Evolutionary conservation across 805 yeast species (phyloP).

Genomic region (Candida mattraensis): DNA sequence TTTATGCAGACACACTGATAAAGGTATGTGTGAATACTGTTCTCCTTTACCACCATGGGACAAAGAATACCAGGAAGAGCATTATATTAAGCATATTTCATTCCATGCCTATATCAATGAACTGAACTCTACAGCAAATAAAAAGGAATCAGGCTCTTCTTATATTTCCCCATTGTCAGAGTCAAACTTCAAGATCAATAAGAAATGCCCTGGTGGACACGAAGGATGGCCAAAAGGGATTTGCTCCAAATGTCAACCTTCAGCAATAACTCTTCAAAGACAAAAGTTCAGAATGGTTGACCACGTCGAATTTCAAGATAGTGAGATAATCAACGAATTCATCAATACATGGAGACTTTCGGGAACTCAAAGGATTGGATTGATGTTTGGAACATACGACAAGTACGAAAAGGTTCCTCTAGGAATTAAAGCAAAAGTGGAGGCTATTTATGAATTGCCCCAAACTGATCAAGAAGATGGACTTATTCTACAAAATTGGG

Average conservation of each 20-base stretch:
- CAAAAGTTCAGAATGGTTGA: constrained; percentile 95
- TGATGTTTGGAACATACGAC: constrained; percentile 79
- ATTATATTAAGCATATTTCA: constrained; percentile 83
- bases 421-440: constrained; percentile 92
- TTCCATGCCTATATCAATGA: constrained; percentile 81
- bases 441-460: constrained; percentile 91
- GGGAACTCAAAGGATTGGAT: constrained; percentile 85
- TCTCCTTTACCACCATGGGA: constrained; percentile 97
- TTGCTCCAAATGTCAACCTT: constrained; percentile 95
- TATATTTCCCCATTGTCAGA: constrained; percentile 80
- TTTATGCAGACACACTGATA: constrained; percentile 83
- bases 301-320: constrained; percentile 86
- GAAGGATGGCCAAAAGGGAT: constrained; percentile 94
- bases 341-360: constrained; percentile 90
- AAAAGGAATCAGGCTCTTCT: constrained; percentile 56
- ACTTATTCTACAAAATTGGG: constrained; percentile 56
- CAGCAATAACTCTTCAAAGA: constrained; percentile 88
- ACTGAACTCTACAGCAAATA: constrained; percentile 64
- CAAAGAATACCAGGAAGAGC: constrained; percentile 64
- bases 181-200: constrained; percentile 64
- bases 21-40: constrained; percentile 98
- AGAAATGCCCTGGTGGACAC: constrained; percentile 75
- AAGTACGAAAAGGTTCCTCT: constrained; percentile 81
- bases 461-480: constrained; percentile 89
- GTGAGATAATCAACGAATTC: constrained; percentile 73